phyloP scores from a whole-genome alignment of 139 green algal species.

The Closterium sp. region DNA sequence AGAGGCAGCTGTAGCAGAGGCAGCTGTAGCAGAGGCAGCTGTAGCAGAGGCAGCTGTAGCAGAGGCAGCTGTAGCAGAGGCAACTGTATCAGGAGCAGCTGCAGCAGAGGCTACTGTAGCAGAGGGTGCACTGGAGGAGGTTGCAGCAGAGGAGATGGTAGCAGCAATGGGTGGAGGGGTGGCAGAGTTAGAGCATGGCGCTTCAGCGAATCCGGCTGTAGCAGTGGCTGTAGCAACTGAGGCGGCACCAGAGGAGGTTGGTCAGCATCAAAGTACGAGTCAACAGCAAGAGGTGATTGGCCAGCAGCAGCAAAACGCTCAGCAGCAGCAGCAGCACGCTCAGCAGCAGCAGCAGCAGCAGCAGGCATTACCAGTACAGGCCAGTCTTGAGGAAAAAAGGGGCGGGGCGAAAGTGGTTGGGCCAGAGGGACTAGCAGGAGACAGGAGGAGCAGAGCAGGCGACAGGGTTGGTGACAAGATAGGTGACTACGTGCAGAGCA shows the following conservation, averaged over 20 bases:
- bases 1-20: too few relatives aligned
- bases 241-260: too few relatives aligned
- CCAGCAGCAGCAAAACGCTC: too few relatives aligned
- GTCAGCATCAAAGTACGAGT: too few relatives aligned
- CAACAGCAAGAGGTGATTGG: too few relatives aligned
- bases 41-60: background rate
- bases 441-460: too few relatives aligned
- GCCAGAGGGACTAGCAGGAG: background rate
- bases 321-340: too few relatives aligned
- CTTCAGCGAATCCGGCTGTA: background rate
- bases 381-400: too few relatives aligned
- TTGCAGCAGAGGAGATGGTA: background rate
- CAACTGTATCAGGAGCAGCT: background rate
- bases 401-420: too few relatives aligned
- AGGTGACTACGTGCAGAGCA: background rate
- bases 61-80: background rate
- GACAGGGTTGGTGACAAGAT: background rate
- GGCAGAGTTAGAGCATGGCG: background rate
- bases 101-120: background rate
- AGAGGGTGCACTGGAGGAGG: background rate
- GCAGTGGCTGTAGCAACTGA: background rate
- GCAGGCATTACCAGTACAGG: too few relatives aligned
- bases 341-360: too few relatives aligned
- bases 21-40: background rate
- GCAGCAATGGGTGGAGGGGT: background rate